Evolutionary conservation across 257 asterid species (phyloP).

Genomic region (Fraxinus cuspidata): DNA sequence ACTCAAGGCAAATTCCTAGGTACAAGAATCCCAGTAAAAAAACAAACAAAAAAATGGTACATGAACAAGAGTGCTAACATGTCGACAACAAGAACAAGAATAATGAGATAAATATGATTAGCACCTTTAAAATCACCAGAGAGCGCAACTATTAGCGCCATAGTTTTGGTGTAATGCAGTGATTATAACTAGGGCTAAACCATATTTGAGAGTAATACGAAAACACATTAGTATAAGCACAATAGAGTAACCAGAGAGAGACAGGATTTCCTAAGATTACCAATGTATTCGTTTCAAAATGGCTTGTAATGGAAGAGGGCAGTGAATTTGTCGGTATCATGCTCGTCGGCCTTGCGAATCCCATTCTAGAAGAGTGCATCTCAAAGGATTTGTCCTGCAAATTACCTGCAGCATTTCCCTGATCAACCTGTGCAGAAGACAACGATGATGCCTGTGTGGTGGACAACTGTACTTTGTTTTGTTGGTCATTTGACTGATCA

Average conservation of each 20-base stretch:
- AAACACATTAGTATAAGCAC: slow-evolving; percentile 17
- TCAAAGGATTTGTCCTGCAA: slow-evolving; percentile 67
- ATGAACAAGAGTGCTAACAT: not conserved
- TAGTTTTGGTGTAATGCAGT: not conserved
- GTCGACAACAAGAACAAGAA: not conserved
- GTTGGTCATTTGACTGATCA: slow-evolving; percentile 75
- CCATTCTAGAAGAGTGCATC: slow-evolving; percentile 61
- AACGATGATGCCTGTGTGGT: slow-evolving; percentile 55
- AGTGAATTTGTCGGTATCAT: slow-evolving; percentile 36
- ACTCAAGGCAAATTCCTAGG: not conserved
- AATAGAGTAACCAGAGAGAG: slow-evolving; percentile 20
- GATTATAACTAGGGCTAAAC: slow-evolving; percentile 13
- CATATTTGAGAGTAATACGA: slow-evolving; percentile 18
- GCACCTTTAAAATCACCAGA: not conserved
- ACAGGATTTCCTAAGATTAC: slow-evolving; percentile 33
- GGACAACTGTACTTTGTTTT: slow-evolving; percentile 45
- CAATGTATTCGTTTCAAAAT: slow-evolving; percentile 44
- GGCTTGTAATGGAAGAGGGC: slow-evolving; percentile 43
- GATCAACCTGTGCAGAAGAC: slow-evolving; percentile 53
- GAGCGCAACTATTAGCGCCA: slow-evolving; percentile 14
- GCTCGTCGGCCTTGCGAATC: slow-evolving; percentile 44
- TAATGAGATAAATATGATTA: not conserved
- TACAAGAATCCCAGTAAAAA: not conserved
- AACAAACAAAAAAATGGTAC: not conserved
- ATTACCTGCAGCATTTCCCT: slow-evolving; percentile 51